phyloP scores from a whole-genome alignment of 1,139 yeast genomes.

The Arxiozyma heterogenica region DNA sequence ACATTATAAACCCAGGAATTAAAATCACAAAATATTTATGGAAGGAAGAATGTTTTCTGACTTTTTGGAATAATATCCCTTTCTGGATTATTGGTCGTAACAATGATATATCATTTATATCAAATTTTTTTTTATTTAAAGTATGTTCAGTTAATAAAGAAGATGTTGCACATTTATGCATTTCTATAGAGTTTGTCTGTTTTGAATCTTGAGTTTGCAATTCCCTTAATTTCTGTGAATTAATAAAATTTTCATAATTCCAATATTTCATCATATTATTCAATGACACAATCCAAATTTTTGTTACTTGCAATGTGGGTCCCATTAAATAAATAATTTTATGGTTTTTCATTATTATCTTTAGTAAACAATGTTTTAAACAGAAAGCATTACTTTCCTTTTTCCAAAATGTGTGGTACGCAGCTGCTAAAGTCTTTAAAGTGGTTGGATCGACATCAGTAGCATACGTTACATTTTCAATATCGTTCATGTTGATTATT shows the following conservation, averaged over 20 bases:
- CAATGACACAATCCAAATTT: constrained; percentile 57
- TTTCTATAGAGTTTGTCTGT: constrained; percentile 38
- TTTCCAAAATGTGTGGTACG: constrained; percentile 37
- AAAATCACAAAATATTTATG: constrained; percentile 51
- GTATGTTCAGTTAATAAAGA: constrained; percentile 49
- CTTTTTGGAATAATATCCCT: constrained; percentile 61
- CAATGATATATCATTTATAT: constrained; percentile 50
- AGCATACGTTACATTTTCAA: constrained; percentile 25
- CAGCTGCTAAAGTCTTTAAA: too few species aligned
- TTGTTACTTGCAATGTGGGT: constrained; percentile 40
- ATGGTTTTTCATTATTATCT: constrained; percentile 37
- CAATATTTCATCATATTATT: constrained; percentile 46
- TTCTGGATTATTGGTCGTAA: constrained; percentile 48
- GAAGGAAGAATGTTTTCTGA: constrained; percentile 60
- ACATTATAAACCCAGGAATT: constrained; percentile 57
- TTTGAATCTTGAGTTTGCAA: constrained; percentile 33
- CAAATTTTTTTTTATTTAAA: constrained; percentile 46
- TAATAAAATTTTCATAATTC: constrained; percentile 35
- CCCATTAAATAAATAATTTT: constrained; percentile 49
- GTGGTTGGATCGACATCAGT: constrained; percentile 29
- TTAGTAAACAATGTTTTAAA: constrained; percentile 15
- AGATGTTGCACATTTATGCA: constrained; percentile 40
- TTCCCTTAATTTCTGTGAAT: constrained; percentile 36
- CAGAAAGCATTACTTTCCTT: constrained; percentile 8
- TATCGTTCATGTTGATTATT: constrained; percentile 49